Evolutionary conservation across 305 asterid genomes (phyloP), one percentile per base, ranked within the genome.

Genomic region (Petunia hybrid): DNA sequence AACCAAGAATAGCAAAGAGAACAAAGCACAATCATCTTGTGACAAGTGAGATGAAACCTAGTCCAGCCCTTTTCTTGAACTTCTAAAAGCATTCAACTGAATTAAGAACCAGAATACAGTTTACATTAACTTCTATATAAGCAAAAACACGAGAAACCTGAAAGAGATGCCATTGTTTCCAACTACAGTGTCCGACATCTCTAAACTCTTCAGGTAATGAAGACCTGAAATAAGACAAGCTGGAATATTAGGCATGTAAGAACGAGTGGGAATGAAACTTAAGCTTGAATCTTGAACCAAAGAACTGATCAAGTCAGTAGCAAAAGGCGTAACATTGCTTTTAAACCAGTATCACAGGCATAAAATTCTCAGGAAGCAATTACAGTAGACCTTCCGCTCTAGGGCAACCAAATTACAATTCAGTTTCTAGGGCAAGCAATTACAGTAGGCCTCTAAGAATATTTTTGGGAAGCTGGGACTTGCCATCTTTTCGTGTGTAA

Each of bases 121-220:
- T 31, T 42, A 77, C 14, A 77, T 77, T 59, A 22, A 0, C 31
- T 45, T 48, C 43, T 42, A 46, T 41, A 45, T n/a, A 55, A 76
- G 51, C 31, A 69, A 16, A 77, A 80, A 71, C 38, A 48, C 46
- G 73, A 83, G 90, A 89, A 83, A 92, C 99, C 99, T 82, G 99
- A 92, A 77, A 97, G 91, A 91, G 39, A 97, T 82, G 65, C 99
- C 99, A 85, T 53, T 84, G 88, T 91, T 93, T 80, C 99, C 98
- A 62, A 95, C 96, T 81, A 92, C 97, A 66, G 99, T 97, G 85
- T 97, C 99, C 56, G 99, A 95, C 85, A 97, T 80, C 91, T 90
- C 99, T 87, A 97, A 88, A 86, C 81, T 89, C 85, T 91, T 97
- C 87, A 97, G 89, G 82, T 83, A 81, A 81, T 86, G 84, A 66